Conservation (phyloP, 129 eudicot species). For the Artemisia annua region DNA sequence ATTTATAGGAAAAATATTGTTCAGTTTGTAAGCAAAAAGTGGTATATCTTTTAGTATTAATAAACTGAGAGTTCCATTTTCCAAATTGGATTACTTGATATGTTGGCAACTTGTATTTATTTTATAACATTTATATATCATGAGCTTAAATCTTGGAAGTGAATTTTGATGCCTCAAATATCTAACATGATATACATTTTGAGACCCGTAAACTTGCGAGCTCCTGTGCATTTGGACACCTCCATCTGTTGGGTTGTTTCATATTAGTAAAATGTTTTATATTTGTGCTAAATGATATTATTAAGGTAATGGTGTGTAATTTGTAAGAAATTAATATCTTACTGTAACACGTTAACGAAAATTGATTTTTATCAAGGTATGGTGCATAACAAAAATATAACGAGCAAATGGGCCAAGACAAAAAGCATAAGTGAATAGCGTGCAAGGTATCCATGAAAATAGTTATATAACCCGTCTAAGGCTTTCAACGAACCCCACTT, state of each 20-base stretch:
- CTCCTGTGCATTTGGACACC: too few species aligned
- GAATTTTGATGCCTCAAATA: too few species aligned
- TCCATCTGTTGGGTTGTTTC: too few species aligned
- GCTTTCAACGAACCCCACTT: conserved; percentile 29
- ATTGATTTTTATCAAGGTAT: too few species aligned
- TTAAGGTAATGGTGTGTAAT: too few species aligned
- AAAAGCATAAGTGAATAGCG: conserved; percentile 39
- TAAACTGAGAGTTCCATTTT: not conserved
- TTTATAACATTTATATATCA: not conserved
- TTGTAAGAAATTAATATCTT: too few species aligned
- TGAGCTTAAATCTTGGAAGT: not conserved
- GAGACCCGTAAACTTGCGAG: too few species aligned
- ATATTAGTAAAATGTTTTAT: not conserved
- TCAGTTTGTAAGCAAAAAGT: conserved; percentile 10
- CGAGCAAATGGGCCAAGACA: conserved; percentile 1
- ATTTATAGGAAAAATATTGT: conserved; percentile 22
- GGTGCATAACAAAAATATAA: conserved; percentile 5
- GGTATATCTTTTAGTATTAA: not conserved
- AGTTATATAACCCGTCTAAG: conserved; percentile 29
- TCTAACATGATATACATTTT: too few species aligned
- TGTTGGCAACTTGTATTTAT: not conserved
- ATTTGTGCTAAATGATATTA: too few species aligned
- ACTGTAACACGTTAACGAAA: too few species aligned
- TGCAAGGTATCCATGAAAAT: conserved; percentile 50
- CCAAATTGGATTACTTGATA: not conserved